Percentiles rank a stretch among this genome's conserved stretches.
phyloP scores from a whole-genome alignment of 148 eudicot species.

The Hydrangea macrophylla region DNA sequence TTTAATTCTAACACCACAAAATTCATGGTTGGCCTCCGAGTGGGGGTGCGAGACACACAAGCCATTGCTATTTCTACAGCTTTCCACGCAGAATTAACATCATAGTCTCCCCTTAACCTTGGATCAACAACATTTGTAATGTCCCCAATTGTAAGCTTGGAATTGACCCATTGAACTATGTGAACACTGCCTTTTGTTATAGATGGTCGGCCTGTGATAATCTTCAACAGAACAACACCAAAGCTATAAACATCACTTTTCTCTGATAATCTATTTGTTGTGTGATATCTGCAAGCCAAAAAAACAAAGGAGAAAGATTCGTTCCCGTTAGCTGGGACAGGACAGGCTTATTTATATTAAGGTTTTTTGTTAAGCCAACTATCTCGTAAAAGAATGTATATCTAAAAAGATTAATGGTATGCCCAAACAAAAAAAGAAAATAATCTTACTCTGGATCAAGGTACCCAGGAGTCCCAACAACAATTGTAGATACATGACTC shows the following conservation, averaged over 20 bases:
- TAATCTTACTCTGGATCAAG: slow-evolving; percentile 23
- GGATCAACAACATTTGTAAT: slow-evolving; percentile 13
- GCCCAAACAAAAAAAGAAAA: neutral
- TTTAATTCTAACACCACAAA: slow-evolving; percentile 21
- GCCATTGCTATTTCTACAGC: slow-evolving; percentile 17
- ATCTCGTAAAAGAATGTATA: too few relatives aligned
- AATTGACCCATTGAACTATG: slow-evolving; percentile 20
- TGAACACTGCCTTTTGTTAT: neutral
- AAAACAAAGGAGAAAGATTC: neutral
- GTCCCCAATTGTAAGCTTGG: slow-evolving; percentile 15
- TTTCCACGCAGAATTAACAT: slow-evolving; percentile 23
- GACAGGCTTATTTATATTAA: too few relatives aligned
- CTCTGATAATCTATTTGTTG: slow-evolving; percentile 14
- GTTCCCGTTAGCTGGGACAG: too few relatives aligned
- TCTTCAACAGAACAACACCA: slow-evolving; percentile 22
- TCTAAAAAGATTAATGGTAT: neutral
- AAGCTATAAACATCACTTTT: slow-evolving; percentile 26
- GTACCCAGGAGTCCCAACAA: slow-evolving; percentile 25
- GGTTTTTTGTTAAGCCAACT: too few relatives aligned
- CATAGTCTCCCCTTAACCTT: slow-evolving; percentile 11
- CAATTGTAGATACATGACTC: slow-evolving; percentile 9
- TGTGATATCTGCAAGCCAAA: slow-evolving; percentile 15
- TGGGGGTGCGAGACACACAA: slow-evolving; percentile 11
- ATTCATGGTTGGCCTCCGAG: slow-evolving; percentile 23
- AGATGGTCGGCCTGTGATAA: slow-evolving; percentile 24